Percentiles rank a stretch among this genome's conserved stretches.
These are phyloP conservation scores for Coemansia sp. DNA, from an alignment of 192 early-diverging fungal species.

Conservation along the genomic window DNA sequence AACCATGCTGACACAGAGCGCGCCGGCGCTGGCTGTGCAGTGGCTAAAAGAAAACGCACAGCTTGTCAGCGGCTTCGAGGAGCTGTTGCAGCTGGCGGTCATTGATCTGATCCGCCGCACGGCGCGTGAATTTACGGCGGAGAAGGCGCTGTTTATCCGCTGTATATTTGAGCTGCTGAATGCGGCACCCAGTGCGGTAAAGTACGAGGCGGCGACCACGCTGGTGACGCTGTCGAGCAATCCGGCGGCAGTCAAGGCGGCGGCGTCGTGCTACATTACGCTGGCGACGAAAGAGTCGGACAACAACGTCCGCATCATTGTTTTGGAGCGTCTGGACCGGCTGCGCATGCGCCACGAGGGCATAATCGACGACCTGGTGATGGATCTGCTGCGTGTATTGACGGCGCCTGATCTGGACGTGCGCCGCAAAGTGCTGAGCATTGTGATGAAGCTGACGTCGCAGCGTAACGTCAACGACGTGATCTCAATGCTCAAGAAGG, in stretches of 20 bases:
- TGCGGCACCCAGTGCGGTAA: conserved; percentile 81
- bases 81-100: conserved; percentile 87
- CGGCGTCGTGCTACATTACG: conserved; percentile 87
- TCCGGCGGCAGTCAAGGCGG: conserved; percentile 89
- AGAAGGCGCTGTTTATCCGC: conserved; percentile 93
- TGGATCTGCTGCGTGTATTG: conserved; percentile 93
- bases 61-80: conserved; percentile 81
- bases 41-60: conserved; percentile 75
- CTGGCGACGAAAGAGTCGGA: conserved; percentile 91
- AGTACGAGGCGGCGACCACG: conserved; percentile 96
- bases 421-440: conserved; percentile 79
- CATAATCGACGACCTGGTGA: conserved; percentile 89
- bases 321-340: conserved; percentile 86
- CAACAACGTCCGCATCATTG: conserved; percentile 98
- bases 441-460: conserved; percentile 90
- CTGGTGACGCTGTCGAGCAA: conserved; percentile 85
- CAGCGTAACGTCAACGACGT: conserved; percentile 92
- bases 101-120: conserved; percentile 96
- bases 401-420: conserved; percentile 93
- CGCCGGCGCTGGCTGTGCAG: conserved; percentile 74
- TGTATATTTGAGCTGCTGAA: conserved; percentile 84
- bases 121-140: conserved; percentile 71
- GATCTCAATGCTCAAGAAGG: conserved; percentile 91
- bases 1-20: conserved; percentile 83
- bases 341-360: conserved; percentile 82